Percentiles rank a stretch among this genome's conserved stretches.
Conservation (phyloP, 169 alveolate genomes). For the Eimeria falciformis region DNA sequence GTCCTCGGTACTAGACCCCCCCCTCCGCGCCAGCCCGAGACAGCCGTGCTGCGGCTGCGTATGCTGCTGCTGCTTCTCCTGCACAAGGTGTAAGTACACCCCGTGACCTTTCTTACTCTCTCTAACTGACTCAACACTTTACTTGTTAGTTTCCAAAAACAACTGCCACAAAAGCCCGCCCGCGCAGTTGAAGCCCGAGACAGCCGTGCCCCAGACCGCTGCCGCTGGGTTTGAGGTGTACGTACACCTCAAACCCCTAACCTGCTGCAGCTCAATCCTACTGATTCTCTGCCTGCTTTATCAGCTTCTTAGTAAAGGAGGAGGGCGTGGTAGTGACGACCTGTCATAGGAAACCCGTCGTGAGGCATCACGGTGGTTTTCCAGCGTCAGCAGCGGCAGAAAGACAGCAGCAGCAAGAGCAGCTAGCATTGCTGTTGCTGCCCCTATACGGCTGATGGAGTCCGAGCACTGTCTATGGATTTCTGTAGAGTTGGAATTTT, state of each 20-base stretch:
- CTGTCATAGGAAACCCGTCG: neutral
- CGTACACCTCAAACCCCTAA: neutral
- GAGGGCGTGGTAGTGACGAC: neutral
- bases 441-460: neutral
- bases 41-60: neutral
- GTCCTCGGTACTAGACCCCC: slow-evolving; percentile 1
- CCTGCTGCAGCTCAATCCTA: neutral
- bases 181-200: slow-evolving; percentile 1
- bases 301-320: neutral
- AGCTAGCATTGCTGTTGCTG: neutral
- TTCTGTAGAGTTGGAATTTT: neutral
- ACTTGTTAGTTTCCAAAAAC: neutral
- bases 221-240: neutral
- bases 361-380: neutral
- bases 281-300: neutral
- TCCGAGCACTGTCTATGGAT: neutral
- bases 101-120: neutral
- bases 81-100: neutral
- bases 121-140: neutral
- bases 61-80: neutral
- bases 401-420: neutral
- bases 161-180: neutral
- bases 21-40: slow-evolving; percentile 19
- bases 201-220: slow-evolving; percentile 10
- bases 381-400: neutral